Base-by-base conservation (phyloP, 129 eudicot species). In the Helichrysum umbraculigerum region DNA sequence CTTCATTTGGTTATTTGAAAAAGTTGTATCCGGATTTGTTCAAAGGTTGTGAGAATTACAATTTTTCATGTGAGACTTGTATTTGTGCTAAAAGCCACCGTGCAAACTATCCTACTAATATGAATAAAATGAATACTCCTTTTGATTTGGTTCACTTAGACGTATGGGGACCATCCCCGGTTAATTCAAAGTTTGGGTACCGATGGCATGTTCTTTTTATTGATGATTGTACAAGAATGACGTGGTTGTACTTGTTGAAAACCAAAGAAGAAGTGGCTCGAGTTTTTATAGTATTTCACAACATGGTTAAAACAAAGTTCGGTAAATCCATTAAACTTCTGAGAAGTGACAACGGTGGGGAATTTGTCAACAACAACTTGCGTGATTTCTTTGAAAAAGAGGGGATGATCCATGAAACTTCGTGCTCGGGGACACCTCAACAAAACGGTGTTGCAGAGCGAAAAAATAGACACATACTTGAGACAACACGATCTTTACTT, bases 351-450 rank as follows among this genome's bases (percentile, higher is more conserved):
- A 51, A 15, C n/a, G 58, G 58, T 15, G 58, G 56, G 14, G 34
- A 32, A 2, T 50, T 50, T 16, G 56, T 50, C 5, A 51, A 51
- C 19, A 51, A 51, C n/a, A 51, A 51, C 4, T 11, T 51, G 58
- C 58, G 58, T 51, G 58, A 51, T 3, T 51, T 14, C n/a, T 51
- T 51, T 12, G 58, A 51, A 51, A 51, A n/a, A 14, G 58, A 51
- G 58, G 58, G 58, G 58, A 51, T 51, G 15, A 51, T 51, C 4
- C 58, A 51, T 51, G 19, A 51, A 51, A 51, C 58, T n/a, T 51
- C 57, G 17, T 51, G 58, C n/a, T n/a, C 58, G 17, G 58, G 58
- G 58, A 51, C 58, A 51, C 58, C 58, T 51, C 58, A 51, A 51
- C 58, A 51, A 14, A 51, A 51, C 5, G 58, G 17, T 12, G 19